Conservation (phyloP, 1,139 yeast genomes). For the Hansenula sp. region DNA sequence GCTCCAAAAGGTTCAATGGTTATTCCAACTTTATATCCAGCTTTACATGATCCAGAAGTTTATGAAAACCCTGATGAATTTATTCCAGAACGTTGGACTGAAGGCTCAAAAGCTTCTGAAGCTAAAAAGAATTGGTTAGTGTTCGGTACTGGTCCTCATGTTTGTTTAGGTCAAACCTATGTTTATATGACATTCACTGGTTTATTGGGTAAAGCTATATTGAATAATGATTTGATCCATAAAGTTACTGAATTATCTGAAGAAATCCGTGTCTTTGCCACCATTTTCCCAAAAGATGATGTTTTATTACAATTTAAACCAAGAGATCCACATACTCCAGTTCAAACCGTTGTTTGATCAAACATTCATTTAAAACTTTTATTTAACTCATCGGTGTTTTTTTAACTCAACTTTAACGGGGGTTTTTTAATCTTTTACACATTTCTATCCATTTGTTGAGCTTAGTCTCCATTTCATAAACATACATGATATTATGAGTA, state of each 20-base stretch:
- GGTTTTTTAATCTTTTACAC: too few species aligned
- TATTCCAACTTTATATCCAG: slow-evolving; percentile 92
- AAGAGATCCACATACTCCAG: slow-evolving; percentile 43
- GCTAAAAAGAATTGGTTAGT: slow-evolving; percentile 91
- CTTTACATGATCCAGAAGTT: slow-evolving; percentile 95
- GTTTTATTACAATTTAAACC: slow-evolving; percentile 70
- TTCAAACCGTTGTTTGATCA: neutral
- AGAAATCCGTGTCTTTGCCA: slow-evolving; percentile 92
- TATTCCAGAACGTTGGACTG: slow-evolving; percentile 94
- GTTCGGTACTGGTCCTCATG: slow-evolving; percentile 96
- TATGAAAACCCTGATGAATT: slow-evolving; percentile 92
- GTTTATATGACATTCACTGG: slow-evolving; percentile 88
- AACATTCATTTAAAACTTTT: too few species aligned
- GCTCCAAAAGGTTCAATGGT: slow-evolving; percentile 98
- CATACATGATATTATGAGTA: too few species aligned
- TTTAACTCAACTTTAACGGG: too few species aligned
- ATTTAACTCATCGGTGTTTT: too few species aligned
- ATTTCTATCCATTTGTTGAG: too few species aligned
- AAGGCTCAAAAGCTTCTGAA: slow-evolving; percentile 52
- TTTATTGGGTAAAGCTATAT: slow-evolving; percentile 82
- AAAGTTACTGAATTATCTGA: slow-evolving; percentile 80
- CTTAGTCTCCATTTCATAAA: too few species aligned
- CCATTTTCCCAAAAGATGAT: slow-evolving; percentile 96
- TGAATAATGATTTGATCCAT: slow-evolving; percentile 79
- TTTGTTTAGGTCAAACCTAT: slow-evolving; percentile 90